phyloP scores from a whole-genome alignment of 768 basidiomycete genomes.

The Tephrocybe sp. region DNA sequence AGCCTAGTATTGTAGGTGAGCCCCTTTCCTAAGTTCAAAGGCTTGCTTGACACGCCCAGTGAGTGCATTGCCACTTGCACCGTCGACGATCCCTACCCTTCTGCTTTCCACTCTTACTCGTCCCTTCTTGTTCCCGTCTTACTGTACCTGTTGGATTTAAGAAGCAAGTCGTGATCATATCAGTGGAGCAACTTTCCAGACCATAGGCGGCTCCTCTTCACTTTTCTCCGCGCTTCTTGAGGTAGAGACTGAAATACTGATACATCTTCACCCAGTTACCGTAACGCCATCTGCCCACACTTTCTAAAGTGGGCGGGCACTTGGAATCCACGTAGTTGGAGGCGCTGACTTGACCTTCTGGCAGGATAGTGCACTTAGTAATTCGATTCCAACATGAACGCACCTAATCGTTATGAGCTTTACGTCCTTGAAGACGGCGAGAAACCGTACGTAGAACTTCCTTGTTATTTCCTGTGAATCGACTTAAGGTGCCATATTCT shows the following conservation, averaged over 20 bases:
- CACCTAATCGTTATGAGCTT: slow-evolving; percentile 83
- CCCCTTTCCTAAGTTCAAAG: neutral
- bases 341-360: too few species aligned
- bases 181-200: neutral
- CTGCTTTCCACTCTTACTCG: too few species aligned
- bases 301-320: too few species aligned
- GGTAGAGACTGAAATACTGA: neutral
- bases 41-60: neutral
- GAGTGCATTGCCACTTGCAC: too few species aligned
- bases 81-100: too few species aligned
- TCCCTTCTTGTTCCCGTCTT: too few species aligned
- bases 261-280: neutral
- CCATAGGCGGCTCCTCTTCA: neutral
- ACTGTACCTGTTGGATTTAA: too few species aligned
- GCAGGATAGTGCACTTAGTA: too few species aligned
- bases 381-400: slow-evolving; percentile 78
- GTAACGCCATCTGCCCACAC: too few species aligned
- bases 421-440: slow-evolving; percentile 88
- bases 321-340: too few species aligned
- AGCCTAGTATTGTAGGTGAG: slow-evolving; percentile 6
- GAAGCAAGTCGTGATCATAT: too few species aligned
- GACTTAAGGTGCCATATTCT: slow-evolving; percentile 1
- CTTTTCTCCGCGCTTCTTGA: neutral
- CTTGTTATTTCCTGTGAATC: neutral
- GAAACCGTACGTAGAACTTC: slow-evolving; percentile 69